Percentiles rank a stretch among this genome's conserved stretches.
phyloP scores from a whole-genome alignment of 1,284 basidiomycete species.

The Pholiota adiposa region DNA sequence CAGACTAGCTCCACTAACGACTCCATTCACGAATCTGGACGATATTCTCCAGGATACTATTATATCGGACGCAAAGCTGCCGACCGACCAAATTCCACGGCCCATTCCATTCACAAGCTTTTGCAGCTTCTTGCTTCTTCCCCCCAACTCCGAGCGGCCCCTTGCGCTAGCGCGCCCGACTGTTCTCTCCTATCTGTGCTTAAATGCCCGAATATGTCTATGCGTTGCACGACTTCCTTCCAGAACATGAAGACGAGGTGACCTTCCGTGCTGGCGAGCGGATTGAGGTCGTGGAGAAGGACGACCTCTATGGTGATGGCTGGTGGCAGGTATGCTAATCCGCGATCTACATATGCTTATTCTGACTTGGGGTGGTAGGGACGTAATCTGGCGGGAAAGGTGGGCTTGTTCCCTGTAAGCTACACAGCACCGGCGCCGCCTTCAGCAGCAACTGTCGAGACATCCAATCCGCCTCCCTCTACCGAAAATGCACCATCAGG shows the following conservation, averaged over 20 bases:
- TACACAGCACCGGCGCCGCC: conserved; percentile 79
- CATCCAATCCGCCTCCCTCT: conserved; percentile 27
- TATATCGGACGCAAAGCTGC: conserved; percentile 10
- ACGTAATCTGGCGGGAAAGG: conserved; percentile 79
- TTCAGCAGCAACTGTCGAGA: conserved; percentile 22
- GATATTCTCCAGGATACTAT: neutral
- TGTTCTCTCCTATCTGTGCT: neutral
- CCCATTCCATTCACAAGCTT: conserved; percentile 13
- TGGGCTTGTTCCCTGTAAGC: conserved; percentile 90
- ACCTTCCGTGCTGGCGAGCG: conserved; percentile 85
- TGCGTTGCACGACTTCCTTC: conserved; percentile 84
- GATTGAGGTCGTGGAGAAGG: conserved; percentile 91
- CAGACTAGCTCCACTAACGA: neutral
- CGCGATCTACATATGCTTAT: conserved; percentile 10
- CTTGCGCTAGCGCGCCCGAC: conserved; percentile 7
- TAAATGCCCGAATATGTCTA: conserved; percentile 65
- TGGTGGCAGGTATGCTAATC: conserved; percentile 91
- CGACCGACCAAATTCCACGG: conserved; percentile 18
- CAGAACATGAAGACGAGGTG: conserved; percentile 95
- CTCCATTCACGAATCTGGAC: neutral
- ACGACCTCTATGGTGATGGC: conserved; percentile 95
- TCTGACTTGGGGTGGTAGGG: conserved; percentile 57
- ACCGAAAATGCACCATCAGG: conserved; percentile 23
- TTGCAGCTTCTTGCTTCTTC: conserved; percentile 7
- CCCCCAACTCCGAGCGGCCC: neutral